These are phyloP conservation scores for Pythium oligandrum DNA, from an alignment of 352 stramenopile species.

Conservation along the genomic window DNA sequence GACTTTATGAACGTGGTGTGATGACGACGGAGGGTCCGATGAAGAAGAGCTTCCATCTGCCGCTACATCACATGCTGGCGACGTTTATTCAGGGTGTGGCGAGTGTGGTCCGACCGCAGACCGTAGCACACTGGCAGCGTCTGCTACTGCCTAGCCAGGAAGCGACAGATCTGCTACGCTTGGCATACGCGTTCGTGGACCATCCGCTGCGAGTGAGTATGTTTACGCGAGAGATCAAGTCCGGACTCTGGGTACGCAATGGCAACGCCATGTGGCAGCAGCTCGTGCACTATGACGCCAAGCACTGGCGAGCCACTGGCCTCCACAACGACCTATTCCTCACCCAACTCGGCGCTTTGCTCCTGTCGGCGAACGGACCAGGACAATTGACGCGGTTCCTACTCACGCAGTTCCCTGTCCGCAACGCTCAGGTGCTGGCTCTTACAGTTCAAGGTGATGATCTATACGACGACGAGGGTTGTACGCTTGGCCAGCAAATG, in stretches of 20 bases:
- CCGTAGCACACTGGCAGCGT: conserved; percentile 34
- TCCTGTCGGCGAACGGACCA: conserved; percentile 26
- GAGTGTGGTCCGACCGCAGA: conserved; percentile 33
- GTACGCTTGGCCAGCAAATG: conserved; percentile 33
- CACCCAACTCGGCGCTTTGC: conserved; percentile 44
- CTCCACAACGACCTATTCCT: conserved; percentile 73
- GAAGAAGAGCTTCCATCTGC: conserved; percentile 69
- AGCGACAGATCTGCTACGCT: conserved; percentile 26
- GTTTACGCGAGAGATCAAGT: conserved; percentile 69
- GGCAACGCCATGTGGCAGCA: conserved; percentile 79
- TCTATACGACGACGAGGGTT: conserved; percentile 19
- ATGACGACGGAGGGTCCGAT: conserved; percentile 15
- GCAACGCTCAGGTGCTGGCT: conserved; percentile 4
- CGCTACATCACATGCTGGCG: conserved; percentile 75
- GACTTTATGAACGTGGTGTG: conserved; percentile 5
- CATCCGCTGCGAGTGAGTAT: conserved; percentile 55
- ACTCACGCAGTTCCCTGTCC: conserved; percentile 47
- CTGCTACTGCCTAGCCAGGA: conserved; percentile 17
- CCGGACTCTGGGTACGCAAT: conserved; percentile 73
- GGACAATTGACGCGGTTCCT: conserved; percentile 54
- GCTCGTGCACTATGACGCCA: conserved; percentile 74
- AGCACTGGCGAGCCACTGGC: conserved; percentile 76
- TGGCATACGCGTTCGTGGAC: conserved; percentile 41
- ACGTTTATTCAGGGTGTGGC: conserved; percentile 47
- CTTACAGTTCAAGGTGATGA: conserved; percentile 3